Conservation (phyloP, 177 flowering plant species). For the Vitis hybrid region DNA sequence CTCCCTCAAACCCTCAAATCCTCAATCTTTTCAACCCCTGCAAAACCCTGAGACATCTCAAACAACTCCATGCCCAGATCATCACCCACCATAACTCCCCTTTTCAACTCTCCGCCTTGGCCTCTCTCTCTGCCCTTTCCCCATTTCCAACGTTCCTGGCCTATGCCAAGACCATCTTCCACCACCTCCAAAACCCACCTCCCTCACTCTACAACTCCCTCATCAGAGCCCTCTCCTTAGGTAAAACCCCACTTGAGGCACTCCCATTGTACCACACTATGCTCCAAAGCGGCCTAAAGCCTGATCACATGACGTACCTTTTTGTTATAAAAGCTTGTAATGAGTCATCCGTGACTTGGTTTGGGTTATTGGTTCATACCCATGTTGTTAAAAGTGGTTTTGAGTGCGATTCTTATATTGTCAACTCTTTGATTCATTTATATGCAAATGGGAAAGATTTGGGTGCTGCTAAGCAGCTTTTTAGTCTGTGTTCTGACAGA, state of each 20-base stretch:
- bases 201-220: slow-evolving; percentile 23
- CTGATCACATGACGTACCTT: slow-evolving; percentile 33
- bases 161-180: slow-evolving; percentile 28
- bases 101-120: no score
- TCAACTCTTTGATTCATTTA: slow-evolving; percentile 34
- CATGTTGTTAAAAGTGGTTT: slow-evolving; percentile 26
- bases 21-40: no score
- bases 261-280: slow-evolving; percentile 19
- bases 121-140: no score
- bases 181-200: slow-evolving; percentile 19
- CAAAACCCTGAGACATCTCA: no score
- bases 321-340: slow-evolving; percentile 38
- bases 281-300: slow-evolving; percentile 19
- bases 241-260: slow-evolving; percentile 20
- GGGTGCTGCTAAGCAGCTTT: slow-evolving; percentile 21
- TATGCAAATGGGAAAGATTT: slow-evolving; percentile 26
- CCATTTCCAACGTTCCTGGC: neutral
- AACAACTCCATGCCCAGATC: no score
- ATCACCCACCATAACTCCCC: no score
- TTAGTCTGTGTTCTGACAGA: slow-evolving; percentile 18
- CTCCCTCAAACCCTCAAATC: no score
- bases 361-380: slow-evolving; percentile 24
- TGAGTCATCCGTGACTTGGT: slow-evolving; percentile 4
- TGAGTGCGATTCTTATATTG: slow-evolving; percentile 26
- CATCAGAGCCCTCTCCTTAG: slow-evolving; percentile 25